Base-by-base conservation (phyloP, 1,284 basidiomycete genomes). In the Cyathus olla region DNA sequence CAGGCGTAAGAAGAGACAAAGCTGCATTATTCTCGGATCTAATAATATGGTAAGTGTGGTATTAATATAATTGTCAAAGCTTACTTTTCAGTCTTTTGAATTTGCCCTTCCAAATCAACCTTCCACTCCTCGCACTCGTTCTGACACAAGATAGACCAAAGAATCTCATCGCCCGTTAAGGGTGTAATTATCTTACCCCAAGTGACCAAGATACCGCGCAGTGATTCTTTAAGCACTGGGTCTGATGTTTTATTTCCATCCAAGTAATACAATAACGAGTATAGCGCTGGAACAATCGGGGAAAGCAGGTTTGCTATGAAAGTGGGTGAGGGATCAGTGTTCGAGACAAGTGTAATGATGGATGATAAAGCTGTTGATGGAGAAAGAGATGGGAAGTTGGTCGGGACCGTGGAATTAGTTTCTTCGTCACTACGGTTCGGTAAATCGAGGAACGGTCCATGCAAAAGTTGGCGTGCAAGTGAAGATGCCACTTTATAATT, bases 261-360 rank as follows among this genome's bases (percentile, higher is more conserved):
- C 21, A 95, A 70, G 57, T 87, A 78, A 51, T 82, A 82, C 4
- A 85, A 76, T 3, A 96, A 80, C 1, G 88, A 83, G 72, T 95
- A 95, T 3, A 97, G 73, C 2, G 87, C 77, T 0, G 90, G 78
- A 0, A 92, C 68, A 49, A 96, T 87, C 1, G 94, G 92, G 2
- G 89, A 87, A 17, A 96, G 75, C 6, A 95, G 68, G 17, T 79
- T 76, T 0, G 89, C 84, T 49, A 94, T 85, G 40, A 94, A 83
- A 3, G 79, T 75, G 0, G 93, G 91, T 1, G 92, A 90, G 3
- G 94, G 94, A 63, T 96, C 94, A 5, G 90, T 88, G 65, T 95
- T 93, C 6, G 88, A 83, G 3, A 95, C 75, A 26, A 95, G 79
- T 2, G 79, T 82, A 57, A 87, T 79, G 9, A 93, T 71, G 2